Percentiles rank a stretch among this genome's conserved stretches.
These are phyloP conservation scores for Senecio squalidus DNA, from an alignment of 140 eudicot genomes.

Conservation along the genomic window DNA sequence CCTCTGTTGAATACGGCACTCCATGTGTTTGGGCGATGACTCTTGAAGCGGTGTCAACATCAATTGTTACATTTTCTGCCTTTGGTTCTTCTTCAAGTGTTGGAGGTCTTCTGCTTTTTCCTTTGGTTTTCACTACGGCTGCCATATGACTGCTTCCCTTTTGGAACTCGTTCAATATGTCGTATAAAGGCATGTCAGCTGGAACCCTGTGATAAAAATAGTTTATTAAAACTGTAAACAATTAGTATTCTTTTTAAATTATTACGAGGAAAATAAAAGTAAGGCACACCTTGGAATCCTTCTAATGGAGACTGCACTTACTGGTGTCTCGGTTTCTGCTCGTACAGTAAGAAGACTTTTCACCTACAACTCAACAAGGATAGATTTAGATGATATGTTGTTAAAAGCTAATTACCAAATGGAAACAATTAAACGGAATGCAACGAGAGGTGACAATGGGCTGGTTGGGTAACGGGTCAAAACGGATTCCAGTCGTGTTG, in stretches of 20 bases:
- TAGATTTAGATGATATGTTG: not conserved
- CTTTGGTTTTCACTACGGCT: constrained; percentile 85
- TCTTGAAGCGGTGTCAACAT: constrained; percentile 43
- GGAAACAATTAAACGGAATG: not conserved
- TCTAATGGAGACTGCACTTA: constrained; percentile 94
- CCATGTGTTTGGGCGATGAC: constrained; percentile 30
- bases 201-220: constrained; percentile 59
- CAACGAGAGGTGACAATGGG: not conserved
- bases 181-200: constrained; percentile 95
- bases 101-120: constrained; percentile 41
- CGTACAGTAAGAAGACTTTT: constrained; percentile 96
- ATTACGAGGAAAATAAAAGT: not conserved
- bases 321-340: constrained; percentile 96
- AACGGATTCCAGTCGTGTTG: not conserved
- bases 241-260: not conserved
- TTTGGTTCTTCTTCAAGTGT: constrained; percentile 44
- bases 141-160: constrained; percentile 99
- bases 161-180: constrained; percentile 95
- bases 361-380: constrained; percentile 41
- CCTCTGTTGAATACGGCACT: constrained; percentile 35
- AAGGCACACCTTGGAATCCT: constrained; percentile 79
- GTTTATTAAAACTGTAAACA: not conserved
- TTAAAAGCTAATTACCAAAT: not conserved
- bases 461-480: not conserved
- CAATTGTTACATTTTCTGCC: constrained; percentile 48